phyloP scores from a whole-genome alignment of 495 filamentous ascomycete species.

The Neurospora cerealis region DNA sequence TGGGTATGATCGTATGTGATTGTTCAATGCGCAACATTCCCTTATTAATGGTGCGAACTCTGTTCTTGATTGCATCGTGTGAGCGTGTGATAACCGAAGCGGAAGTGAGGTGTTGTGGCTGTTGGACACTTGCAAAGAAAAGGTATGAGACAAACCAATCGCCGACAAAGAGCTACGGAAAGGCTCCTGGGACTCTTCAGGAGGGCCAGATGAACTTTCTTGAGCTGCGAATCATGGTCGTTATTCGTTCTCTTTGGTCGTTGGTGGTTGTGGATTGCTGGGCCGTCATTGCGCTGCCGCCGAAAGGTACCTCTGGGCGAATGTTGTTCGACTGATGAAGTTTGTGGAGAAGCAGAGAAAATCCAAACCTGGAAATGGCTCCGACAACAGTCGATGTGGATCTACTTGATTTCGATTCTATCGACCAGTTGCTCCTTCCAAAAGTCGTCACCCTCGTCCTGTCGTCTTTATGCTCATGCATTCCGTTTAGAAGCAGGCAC shows the following conservation, averaged over 20 bases:
- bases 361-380: not conserved
- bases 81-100: not conserved
- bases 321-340: not conserved
- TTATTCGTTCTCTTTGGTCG: not conserved
- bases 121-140: not conserved
- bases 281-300: not conserved
- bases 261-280: not conserved
- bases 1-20: conserved; percentile 31
- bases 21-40: not conserved
- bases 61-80: not conserved
- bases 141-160: not conserved
- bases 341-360: not conserved
- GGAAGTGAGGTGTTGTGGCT: not conserved
- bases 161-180: not conserved
- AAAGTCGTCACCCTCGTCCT: not conserved
- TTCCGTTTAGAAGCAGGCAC: not conserved
- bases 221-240: not conserved
- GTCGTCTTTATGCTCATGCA: not conserved
- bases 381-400: not conserved
- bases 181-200: not conserved
- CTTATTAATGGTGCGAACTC: not conserved
- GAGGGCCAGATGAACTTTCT: not conserved
- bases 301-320: not conserved
- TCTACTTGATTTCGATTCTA: not conserved
- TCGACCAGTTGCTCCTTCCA: not conserved